Base-by-base conservation (phyloP, 495 filamentous ascomycete genomes). In the Aspergillus saccharolyticus region DNA sequence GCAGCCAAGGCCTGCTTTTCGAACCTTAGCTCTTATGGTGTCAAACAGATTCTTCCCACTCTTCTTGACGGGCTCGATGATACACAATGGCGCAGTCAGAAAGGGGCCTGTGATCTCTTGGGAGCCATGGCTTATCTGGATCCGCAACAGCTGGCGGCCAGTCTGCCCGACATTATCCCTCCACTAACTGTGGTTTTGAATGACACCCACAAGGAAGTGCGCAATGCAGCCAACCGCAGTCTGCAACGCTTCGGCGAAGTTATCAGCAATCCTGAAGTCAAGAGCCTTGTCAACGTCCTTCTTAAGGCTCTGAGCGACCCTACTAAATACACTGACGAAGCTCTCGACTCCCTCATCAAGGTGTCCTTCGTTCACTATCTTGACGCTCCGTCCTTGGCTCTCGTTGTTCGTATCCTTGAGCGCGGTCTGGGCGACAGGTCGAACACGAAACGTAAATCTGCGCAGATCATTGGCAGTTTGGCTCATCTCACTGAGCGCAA, bases 41-140 rank as follows among this genome's bases (percentile, higher is more conserved):
- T 98, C 33, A 96, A 97, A 74, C 78, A 91, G 54, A 90, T 98
- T 65, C 74, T 98, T 43, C 94, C 94, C 2, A 96, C 88, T 18
- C 81, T 98, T 4, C 82, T 98, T 19, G 88, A 96, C 60, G 95
- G 94, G 47, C 83, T 98, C 14, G 91, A 96, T 55, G 95, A 98
- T 50, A 83, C 87, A 28, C 94, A 97, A 68, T 98, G 94, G 94
- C 85, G 94, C 63, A 96, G 90, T 74, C 97, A 98, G 69, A 97
- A 96, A 74, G 94, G 94, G 61, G 94, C 94, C 53, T 97, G 94
- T 63, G 94, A 98, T 64, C 82, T 95, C 10, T 82, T 98, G 18
- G 94, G 94, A 66, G 93, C 93, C 54, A 97, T 97, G 93, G 95
- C 94, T 10, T 97, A 98, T 67, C 81, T 98, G 17, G 92, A 96